Conservation (phyloP, 306 rosid genomes). For the Cicer yamashitae region DNA sequence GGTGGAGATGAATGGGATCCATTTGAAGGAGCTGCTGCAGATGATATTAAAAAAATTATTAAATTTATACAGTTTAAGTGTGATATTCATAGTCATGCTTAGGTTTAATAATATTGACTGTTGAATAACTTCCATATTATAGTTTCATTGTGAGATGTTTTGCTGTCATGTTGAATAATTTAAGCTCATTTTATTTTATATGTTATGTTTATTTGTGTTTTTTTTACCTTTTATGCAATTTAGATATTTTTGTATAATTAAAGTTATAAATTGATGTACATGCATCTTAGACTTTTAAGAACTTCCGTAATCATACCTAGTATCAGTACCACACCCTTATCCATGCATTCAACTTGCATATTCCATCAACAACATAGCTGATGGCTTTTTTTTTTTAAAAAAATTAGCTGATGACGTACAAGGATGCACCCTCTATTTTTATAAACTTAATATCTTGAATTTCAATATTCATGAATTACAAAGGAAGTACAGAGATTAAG, state of each 20-base stretch:
- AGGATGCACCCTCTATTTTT: constrained; percentile 3
- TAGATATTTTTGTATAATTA: neutral
- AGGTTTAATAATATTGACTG: constrained; percentile 1
- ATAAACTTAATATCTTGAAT: constrained; percentile 25
- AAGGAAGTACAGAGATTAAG: neutral
- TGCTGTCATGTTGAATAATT: neutral
- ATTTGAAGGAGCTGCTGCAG: neutral
- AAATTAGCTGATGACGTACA: neutral
- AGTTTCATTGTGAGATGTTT: neutral
- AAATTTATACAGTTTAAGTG: neutral
- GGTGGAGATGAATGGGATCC: neutral
- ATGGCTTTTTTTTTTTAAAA: too few relatives aligned
- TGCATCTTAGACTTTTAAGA: neutral
- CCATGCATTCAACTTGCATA: neutral
- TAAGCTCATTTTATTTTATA: neutral
- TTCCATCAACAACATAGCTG: neutral
- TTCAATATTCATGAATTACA: constrained; percentile 4
- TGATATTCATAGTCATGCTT: neutral
- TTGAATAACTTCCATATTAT: neutral
- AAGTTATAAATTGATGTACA: neutral
- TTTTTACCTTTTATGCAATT: neutral
- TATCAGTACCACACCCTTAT: constrained; percentile 5
- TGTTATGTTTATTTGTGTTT: neutral
- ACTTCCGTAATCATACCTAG: neutral
- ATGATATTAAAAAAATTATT: neutral